Percentiles rank a stretch among this genome's conserved stretches.
Evolutionary conservation across 2,329 filamentous ascomycete genomes (phyloP).

Genomic region (Aphanocladium album): DNA sequence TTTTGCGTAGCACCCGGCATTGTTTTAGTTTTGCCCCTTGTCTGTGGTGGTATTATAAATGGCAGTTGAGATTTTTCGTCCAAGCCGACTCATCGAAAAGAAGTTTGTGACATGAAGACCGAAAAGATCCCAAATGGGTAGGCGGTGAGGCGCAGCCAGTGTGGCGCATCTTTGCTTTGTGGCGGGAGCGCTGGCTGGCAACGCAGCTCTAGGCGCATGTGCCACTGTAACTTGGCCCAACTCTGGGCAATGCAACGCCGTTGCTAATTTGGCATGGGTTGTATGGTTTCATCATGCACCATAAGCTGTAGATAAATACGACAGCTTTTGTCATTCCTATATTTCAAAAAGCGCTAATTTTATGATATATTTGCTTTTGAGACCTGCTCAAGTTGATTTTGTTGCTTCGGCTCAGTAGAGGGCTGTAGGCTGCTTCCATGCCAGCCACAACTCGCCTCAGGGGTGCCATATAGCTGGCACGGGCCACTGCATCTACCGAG

Average conservation of each 20-base stretch:
- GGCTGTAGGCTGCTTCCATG: neutral
- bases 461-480: neutral
- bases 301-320: neutral
- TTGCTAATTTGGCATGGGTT: neutral
- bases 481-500: conserved; percentile 1
- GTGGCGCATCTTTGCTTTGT: neutral
- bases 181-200: too few species aligned
- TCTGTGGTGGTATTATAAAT: neutral
- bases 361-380: neutral
- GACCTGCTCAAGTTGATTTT: neutral
- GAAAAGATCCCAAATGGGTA: conserved; percentile 2
- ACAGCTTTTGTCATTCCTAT: neutral
- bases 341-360: neutral
- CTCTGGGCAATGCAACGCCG: neutral
- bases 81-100: neutral
- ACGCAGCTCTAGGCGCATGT: neutral
- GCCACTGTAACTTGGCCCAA: neutral
- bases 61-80: neutral
- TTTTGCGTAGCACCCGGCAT: conserved; percentile 43
- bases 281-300: neutral
- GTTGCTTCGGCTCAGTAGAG: neutral
- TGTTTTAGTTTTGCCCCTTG: neutral
- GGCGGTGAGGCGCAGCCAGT: conserved; percentile 13
- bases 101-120: conserved; percentile 1
- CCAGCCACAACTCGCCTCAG: neutral